A percentile compares a stretch with the other conserved stretches of the same genome.
phyloP scores from a whole-genome alignment of 2,329 filamentous ascomycete species.

The Diaporthe citriasiana region DNA sequence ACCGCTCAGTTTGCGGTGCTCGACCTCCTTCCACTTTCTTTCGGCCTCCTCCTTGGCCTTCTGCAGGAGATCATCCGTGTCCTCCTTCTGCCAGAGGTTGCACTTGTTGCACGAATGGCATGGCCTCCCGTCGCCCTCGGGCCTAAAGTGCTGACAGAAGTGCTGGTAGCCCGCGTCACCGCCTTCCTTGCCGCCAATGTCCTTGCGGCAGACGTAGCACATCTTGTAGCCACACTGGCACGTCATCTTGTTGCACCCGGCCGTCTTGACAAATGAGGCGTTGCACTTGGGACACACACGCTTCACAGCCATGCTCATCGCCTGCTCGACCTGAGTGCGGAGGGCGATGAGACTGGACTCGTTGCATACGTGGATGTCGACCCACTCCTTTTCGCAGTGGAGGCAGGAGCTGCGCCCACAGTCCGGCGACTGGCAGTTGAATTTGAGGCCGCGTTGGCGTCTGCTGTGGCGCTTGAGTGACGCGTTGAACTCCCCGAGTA shows the following conservation, averaged over 20 bases:
- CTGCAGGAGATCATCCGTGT: constrained; percentile 76
- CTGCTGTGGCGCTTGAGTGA: constrained; percentile 78
- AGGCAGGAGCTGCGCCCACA: constrained; percentile 84
- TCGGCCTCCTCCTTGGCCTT: constrained; percentile 81
- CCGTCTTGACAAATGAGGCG: constrained; percentile 91
- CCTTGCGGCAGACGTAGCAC: constrained; percentile 95
- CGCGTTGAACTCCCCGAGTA: constrained; percentile 64
- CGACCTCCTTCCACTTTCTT: constrained; percentile 76
- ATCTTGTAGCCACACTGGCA: constrained; percentile 97
- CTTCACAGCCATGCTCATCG: constrained; percentile 94
- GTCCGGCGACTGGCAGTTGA: constrained; percentile 78
- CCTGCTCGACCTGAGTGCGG: constrained; percentile 90
- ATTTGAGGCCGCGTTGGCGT: constrained; percentile 80
- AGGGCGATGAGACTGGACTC: constrained; percentile 86
- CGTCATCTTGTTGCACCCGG: constrained; percentile 96
- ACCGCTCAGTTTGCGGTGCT: constrained; percentile 69
- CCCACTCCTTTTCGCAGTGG: constrained; percentile 85
- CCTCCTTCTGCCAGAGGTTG: constrained; percentile 83
- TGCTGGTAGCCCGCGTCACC: constrained; percentile 84
- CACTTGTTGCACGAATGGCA: constrained; percentile 87
- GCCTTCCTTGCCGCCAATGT: constrained; percentile 66
- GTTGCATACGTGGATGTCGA: constrained; percentile 90
- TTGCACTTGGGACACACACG: constrained; percentile 93
- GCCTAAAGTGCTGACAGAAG: constrained; percentile 96
- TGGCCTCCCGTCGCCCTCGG: constrained; percentile 77